Evolutionary conservation across 192 early-diverging fungal species (phyloP).

Genomic region (Oehlia diaphana): DNA sequence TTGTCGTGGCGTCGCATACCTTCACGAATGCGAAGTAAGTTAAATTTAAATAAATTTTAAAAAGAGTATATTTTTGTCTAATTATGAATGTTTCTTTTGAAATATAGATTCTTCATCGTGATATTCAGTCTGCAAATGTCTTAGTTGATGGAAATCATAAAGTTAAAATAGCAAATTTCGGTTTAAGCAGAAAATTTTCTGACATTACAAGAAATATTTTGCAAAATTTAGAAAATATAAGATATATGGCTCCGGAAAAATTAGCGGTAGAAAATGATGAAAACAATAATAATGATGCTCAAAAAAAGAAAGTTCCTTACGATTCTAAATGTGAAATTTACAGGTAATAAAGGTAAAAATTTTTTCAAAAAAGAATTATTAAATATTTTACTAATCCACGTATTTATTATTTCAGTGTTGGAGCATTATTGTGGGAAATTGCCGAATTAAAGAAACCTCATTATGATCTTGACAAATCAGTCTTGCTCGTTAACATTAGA

Average conservation of each 20-base stretch:
- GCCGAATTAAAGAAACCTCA: no score
- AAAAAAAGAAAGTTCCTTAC: neutral
- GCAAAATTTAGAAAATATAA: neutral
- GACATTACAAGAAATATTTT: slow-evolving; percentile 16
- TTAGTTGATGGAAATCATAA: no score
- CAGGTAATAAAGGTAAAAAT: neutral
- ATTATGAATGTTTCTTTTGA: no score
- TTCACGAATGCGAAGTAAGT: slow-evolving; percentile 25
- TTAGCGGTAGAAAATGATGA: neutral
- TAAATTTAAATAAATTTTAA: no score
- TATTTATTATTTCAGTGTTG: no score
- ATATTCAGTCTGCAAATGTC: no score
- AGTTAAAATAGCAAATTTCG: no score
- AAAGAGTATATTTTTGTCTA: no score
- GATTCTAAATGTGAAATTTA: slow-evolving; percentile 17
- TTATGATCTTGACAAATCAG: no score
- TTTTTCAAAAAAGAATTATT: neutral
- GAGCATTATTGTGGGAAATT: no score
- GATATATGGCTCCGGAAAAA: slow-evolving; percentile 22
- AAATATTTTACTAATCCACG: neutral
- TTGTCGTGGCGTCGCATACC: slow-evolving; percentile 28
- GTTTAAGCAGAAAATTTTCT: neutral
- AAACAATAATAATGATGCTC: neutral
- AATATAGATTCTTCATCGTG: no score
- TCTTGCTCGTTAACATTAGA: neutral